Conservation (phyloP, 331 rosid genomes). For the Erythrophleum ivorense region DNA sequence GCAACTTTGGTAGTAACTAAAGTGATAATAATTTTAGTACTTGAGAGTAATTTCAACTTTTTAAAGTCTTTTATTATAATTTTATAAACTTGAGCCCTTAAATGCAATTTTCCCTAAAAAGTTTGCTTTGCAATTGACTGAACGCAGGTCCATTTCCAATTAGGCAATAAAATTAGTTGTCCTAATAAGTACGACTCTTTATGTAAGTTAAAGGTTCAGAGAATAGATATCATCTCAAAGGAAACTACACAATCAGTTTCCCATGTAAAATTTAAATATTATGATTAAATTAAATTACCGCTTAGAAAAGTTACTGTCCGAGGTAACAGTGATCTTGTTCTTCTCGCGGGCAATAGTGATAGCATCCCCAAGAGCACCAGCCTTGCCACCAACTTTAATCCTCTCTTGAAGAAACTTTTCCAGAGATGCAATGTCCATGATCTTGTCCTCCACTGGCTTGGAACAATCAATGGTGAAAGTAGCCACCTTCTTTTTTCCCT, state of each 20-base stretch:
- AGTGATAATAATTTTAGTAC: no score
- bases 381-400: conserved; percentile 93
- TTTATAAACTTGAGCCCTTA: no score
- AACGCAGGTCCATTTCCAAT: neutral
- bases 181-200: neutral
- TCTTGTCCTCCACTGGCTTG: conserved; percentile 93
- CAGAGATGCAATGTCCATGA: conserved; percentile 91
- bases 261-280: neutral
- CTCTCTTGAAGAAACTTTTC: conserved; percentile 95
- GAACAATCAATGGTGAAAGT: conserved; percentile 81
- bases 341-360: conserved; percentile 77
- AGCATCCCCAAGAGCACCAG: conserved; percentile 92
- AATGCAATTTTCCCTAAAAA: no score
- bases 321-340: conserved; percentile 72
- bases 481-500: conserved; percentile 88
- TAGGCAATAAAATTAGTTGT: neutral
- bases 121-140: neutral
- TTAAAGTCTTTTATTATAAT: no score
- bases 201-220: neutral
- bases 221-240: neutral
- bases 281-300: conserved; percentile 47
- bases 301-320: conserved; percentile 83
- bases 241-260: neutral
- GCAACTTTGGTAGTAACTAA: no score
- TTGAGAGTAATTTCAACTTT: no score